These are phyloP conservation scores for Straminergon stramineum DNA, from an alignment of 225 moss, liverwort and hornwort genomes.

Conservation along the genomic window DNA sequence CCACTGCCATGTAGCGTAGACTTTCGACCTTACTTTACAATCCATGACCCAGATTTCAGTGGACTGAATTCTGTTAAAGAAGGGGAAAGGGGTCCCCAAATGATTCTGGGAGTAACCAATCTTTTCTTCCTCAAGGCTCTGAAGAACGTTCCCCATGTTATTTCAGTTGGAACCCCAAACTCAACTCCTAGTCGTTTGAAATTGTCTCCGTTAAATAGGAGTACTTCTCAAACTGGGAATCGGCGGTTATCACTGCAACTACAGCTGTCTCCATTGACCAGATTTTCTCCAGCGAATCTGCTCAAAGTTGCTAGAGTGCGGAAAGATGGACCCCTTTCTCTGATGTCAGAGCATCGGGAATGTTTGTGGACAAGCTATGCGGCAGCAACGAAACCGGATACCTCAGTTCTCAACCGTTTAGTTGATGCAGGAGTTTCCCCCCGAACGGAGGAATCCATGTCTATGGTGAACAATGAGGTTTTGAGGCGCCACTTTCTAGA, in stretches of 20 bases:
- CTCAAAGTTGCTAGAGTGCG: constrained; percentile 84
- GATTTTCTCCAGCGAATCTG: constrained; percentile 92
- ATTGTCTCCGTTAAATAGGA: constrained; percentile 21
- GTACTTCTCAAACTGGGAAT: constrained; percentile 24
- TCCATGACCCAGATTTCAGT: constrained; percentile 95
- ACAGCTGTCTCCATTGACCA: constrained; percentile 79
- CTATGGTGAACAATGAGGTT: constrained; percentile 96
- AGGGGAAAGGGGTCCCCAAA: constrained; percentile 79
- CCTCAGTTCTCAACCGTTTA: constrained; percentile 84
- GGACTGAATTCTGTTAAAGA: constrained; percentile 78
- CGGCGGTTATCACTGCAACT: constrained; percentile 44
- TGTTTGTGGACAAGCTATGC: constrained; percentile 85
- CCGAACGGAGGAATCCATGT: constrained; percentile 93
- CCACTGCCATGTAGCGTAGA: constrained; percentile 97
- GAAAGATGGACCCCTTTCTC: constrained; percentile 85
- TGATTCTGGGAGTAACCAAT: constrained; percentile 95
- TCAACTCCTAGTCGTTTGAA: constrained; percentile 54
- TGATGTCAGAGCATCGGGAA: constrained; percentile 97
- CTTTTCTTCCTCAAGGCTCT: constrained; percentile 92
- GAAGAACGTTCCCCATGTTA: constrained; percentile 80
- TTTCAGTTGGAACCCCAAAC: constrained; percentile 69
- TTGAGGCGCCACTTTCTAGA: constrained; percentile 87
- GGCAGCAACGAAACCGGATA: constrained; percentile 91
- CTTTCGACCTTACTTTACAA: constrained; percentile 96
- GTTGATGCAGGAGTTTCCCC: constrained; percentile 84